A percentile compares a stretch with the other conserved stretches of the same genome.
These are phyloP conservation scores for Platanthera zijinensis DNA, from an alignment of 106 monocot species.

Conservation along the genomic window DNA sequence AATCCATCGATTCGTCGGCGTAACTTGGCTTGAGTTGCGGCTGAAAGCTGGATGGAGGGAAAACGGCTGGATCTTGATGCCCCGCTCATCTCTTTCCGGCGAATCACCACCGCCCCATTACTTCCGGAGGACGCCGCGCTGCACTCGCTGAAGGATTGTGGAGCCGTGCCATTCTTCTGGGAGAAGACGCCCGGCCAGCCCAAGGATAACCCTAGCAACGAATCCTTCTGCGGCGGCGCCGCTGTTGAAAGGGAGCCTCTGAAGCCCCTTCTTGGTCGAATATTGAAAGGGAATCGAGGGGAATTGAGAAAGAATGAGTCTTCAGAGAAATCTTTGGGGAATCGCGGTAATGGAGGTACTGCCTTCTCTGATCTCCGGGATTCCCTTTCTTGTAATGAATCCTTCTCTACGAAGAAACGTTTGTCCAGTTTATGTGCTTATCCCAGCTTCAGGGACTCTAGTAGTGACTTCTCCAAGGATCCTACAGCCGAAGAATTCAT, in stretches of 20 bases:
- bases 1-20: not conserved
- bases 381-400: conserved; percentile 21
- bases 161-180: conserved; percentile 40
- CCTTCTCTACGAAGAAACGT: conserved; percentile 42
- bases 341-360: conserved; percentile 12
- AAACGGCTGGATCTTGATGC: conserved; percentile 49
- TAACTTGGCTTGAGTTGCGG: not conserved
- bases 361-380: conserved; percentile 31
- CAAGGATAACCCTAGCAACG: conserved; percentile 25
- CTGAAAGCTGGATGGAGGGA: conserved; percentile 25
- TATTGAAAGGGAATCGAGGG: not conserved
- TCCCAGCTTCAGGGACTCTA: not conserved
- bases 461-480: conserved; percentile 14
- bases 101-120: conserved; percentile 15
- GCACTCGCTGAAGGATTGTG: conserved; percentile 3
- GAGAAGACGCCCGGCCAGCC: conserved; percentile 71
- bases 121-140: not conserved
- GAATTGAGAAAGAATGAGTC: not conserved
- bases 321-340: conserved; percentile 1
- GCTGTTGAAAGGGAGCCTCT: not conserved
- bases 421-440: conserved; percentile 23
- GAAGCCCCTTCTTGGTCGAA: conserved; percentile 17
- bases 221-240: not conserved
- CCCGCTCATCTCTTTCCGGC: conserved; percentile 59
- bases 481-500: conserved; percentile 37